Base-by-base conservation (phyloP, 148 eudicot genomes). In the Camellia granthamiana region DNA sequence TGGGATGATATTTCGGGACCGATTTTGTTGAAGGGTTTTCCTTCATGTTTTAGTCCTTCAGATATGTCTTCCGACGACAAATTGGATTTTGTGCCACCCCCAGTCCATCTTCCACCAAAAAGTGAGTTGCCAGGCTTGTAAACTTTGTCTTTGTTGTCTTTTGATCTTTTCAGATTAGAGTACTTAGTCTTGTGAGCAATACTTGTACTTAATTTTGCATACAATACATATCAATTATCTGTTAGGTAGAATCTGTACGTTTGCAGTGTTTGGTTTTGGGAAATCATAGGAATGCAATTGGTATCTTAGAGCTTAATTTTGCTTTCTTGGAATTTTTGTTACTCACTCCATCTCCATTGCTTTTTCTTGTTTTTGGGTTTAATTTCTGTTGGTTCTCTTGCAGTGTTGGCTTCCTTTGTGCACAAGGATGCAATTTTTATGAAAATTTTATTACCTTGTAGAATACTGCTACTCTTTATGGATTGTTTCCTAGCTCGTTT, bases 1-100 rank as follows among this genome's bases (percentile, higher is more conserved):
- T 54, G 84, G 77, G 88, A 86, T 70, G 88, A 87, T 78, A 6
- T 86, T 59, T 90, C 85, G 95, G 84, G 86, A 51, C 90, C 95
- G 3, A 86, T 80, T 71, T 86, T 88, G 82, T 81, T 90, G 79
- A 90, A 84, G 70, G 80, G 82, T 80, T 91, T 89, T 91, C 91
- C 95, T 77, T 83, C 88, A 81, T 86, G 86, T 76, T 86, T 85
- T 78, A 72, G 71, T 76, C 56, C 77, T 81, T 46, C 82, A 21
- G 85, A 86, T 72, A 55, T 67, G 41, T 80, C 63, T 66, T 3
- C 81, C 49, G 75, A 72, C 51, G 69, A 71, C 43, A 58, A 83
- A 46, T 52, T 80, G n/a, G 43, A 80, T 75, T 30, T 62, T 81
- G 4, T 61, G 75, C 67, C 75, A 44, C 72, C 71, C 38, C 84